Conservation (phyloP, 2,329 filamentous ascomycete species). For the Calonectria pseudoturangicola region DNA sequence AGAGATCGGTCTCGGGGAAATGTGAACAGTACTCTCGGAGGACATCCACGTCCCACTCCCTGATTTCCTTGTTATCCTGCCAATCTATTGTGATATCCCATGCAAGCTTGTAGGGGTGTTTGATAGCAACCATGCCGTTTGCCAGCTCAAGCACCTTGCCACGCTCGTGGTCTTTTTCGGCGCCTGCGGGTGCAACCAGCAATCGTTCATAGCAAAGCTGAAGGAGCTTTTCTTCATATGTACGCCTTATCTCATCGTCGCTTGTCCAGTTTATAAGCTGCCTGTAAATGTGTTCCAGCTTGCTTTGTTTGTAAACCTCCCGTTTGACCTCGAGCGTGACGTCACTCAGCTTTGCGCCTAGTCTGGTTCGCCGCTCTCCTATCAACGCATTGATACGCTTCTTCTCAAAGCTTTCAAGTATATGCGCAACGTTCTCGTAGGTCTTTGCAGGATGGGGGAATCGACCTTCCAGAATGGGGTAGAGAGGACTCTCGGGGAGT, state of each 20-base stretch:
- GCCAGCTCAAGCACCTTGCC: slow-evolving; percentile 85
- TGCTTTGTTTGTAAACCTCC: slow-evolving; percentile 85
- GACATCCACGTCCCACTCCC: slow-evolving; percentile 86
- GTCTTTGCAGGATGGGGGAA: slow-evolving; percentile 87
- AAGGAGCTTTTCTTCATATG: slow-evolving; percentile 93
- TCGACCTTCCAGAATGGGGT: slow-evolving; percentile 87
- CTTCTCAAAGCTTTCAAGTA: slow-evolving; percentile 90
- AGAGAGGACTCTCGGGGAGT: slow-evolving; percentile 87
- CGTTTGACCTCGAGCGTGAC: slow-evolving; percentile 91
- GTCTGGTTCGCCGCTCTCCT: slow-evolving; percentile 88
- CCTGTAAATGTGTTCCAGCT: slow-evolving; percentile 86
- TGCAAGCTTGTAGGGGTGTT: slow-evolving; percentile 90
- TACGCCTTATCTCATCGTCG: slow-evolving; percentile 88
- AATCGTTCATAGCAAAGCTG: slow-evolving; percentile 87
- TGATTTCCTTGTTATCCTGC: slow-evolving; percentile 84
- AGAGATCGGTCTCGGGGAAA: slow-evolving; percentile 89
- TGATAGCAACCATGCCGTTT: slow-evolving; percentile 96
- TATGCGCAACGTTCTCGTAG: slow-evolving; percentile 87
- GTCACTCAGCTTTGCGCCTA: slow-evolving; percentile 88
- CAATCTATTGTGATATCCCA: slow-evolving; percentile 96
- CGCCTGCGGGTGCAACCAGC: slow-evolving; percentile 77
- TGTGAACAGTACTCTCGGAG: slow-evolving; percentile 87
- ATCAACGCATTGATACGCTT: slow-evolving; percentile 93
- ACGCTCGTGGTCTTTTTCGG: slow-evolving; percentile 81
- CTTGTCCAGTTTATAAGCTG: slow-evolving; percentile 92